Conservation (phyloP, 2,329 filamentous ascomycete genomes). For the Alternaria dauci region DNA sequence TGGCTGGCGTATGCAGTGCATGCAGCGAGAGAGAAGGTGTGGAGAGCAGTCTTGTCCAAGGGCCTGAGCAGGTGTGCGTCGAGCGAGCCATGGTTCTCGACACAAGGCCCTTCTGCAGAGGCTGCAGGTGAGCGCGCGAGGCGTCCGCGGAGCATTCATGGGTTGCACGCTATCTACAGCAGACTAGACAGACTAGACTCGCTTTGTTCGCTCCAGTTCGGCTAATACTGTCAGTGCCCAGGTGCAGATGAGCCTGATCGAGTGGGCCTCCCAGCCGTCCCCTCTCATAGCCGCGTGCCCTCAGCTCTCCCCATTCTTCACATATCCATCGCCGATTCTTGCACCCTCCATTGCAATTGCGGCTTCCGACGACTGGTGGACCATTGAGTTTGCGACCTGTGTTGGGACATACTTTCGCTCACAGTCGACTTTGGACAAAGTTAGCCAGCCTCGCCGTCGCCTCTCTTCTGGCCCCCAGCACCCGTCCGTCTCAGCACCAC, state of each 20-base stretch:
- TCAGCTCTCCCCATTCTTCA: conserved; percentile 15
- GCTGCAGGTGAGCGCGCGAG: conserved; percentile 4
- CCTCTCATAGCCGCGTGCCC: conserved; percentile 16
- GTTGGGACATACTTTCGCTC: background rate
- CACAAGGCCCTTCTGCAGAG: conserved; percentile 2
- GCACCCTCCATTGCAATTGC: conserved; percentile 6
- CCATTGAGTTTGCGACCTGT: background rate
- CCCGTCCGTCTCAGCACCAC: conserved; percentile 2
- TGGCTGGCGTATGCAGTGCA: background rate
- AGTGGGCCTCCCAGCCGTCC: conserved; percentile 19
- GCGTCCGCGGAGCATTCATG: conserved; percentile 14
- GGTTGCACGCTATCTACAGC: conserved; percentile 9
- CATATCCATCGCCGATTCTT: conserved; percentile 10
- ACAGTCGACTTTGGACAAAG: background rate
- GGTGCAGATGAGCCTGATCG: conserved; percentile 18
- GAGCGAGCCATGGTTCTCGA: background rate
- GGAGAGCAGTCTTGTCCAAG: background rate
- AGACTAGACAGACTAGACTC: conserved; percentile 15
- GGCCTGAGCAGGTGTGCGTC: background rate
- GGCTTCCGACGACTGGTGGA: conserved; percentile 3
- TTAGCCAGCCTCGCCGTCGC: conserved; percentile 6
- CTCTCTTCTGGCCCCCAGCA: conserved; percentile 7
- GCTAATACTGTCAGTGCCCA: conserved; percentile 23
- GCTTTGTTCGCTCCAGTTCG: conserved; percentile 21
- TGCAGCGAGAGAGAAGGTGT: background rate